These are phyloP conservation scores for Viola odorata DNA, from an alignment of 345 rosid species.

Conservation along the genomic window DNA sequence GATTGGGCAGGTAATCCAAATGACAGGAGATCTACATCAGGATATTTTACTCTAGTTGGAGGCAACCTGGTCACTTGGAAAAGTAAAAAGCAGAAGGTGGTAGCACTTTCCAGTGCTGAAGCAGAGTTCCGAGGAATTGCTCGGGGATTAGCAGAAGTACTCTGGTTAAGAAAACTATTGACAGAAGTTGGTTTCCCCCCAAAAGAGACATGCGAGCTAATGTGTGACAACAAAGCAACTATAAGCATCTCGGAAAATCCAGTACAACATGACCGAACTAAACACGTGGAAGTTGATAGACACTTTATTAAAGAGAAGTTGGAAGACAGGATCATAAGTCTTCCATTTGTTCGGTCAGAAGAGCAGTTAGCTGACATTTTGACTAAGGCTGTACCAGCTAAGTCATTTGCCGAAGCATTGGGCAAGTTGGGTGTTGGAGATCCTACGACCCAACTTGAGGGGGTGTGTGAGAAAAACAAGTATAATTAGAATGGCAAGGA, in stretches of 20 bases:
- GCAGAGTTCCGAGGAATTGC: neutral
- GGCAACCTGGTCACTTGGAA: neutral
- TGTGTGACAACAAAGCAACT: neutral
- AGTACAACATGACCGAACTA: neutral
- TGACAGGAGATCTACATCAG: neutral
- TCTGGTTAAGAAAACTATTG: neutral
- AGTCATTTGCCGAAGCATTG: neutral
- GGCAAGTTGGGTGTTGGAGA: neutral
- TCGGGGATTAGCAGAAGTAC: neutral
- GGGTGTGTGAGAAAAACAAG: neutral
- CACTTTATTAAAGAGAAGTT: neutral
- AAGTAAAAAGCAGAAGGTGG: neutral
- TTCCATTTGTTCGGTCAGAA: too few species aligned
- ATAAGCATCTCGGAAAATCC: neutral
- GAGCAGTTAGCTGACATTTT: neutral
- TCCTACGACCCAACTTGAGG: neutral
- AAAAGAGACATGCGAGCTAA: neutral
- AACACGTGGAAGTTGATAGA: neutral
- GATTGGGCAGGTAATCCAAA: neutral
- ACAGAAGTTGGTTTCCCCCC: neutral
- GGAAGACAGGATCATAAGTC: neutral
- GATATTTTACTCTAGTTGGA: neutral
- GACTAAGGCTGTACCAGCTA: neutral
- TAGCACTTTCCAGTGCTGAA: neutral
- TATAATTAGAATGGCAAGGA: too few species aligned